phyloP scores from a whole-genome alignment of 1,284 basidiomycete genomes.

The Lentinula novae-zelandiae region DNA sequence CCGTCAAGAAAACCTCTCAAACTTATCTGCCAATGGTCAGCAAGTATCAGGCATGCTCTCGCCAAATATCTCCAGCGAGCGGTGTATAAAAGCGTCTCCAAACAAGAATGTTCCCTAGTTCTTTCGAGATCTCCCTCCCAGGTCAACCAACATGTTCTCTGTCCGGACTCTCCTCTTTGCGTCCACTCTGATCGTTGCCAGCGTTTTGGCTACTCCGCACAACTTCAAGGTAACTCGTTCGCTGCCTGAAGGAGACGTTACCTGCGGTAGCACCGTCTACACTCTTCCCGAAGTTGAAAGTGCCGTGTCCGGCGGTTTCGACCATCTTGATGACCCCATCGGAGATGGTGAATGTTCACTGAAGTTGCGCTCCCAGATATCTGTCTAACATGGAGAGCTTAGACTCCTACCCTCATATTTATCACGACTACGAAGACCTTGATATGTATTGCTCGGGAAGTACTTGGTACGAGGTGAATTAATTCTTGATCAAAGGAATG shows the following conservation, averaged over 20 bases:
- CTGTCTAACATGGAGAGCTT: background rate
- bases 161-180: constrained; percentile 12
- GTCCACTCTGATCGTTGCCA: constrained; percentile 6
- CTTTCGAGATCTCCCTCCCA: background rate
- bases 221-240: constrained; percentile 8
- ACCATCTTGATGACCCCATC: constrained; percentile 18
- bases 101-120: background rate
- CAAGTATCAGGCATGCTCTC: background rate
- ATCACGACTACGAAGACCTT: constrained; percentile 20
- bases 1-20: background rate
- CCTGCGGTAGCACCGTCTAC: constrained; percentile 19
- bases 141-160: background rate
- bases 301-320: constrained; percentile 15
- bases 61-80: background rate
- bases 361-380: background rate
- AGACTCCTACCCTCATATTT: constrained; percentile 22
- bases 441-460: constrained; percentile 19
- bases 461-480: constrained; percentile 13
- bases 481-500: background rate
- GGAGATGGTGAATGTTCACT: constrained; percentile 11
- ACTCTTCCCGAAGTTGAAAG: constrained; percentile 17
- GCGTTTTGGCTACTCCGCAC: constrained; percentile 13
- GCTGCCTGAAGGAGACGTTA: constrained; percentile 20
- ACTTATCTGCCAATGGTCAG: background rate
- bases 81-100: background rate